Percentiles rank a stretch among this genome's conserved stretches.
Conservation (phyloP, 2,329 filamentous ascomycete species). For the Sclerotinia spermophila region DNA sequence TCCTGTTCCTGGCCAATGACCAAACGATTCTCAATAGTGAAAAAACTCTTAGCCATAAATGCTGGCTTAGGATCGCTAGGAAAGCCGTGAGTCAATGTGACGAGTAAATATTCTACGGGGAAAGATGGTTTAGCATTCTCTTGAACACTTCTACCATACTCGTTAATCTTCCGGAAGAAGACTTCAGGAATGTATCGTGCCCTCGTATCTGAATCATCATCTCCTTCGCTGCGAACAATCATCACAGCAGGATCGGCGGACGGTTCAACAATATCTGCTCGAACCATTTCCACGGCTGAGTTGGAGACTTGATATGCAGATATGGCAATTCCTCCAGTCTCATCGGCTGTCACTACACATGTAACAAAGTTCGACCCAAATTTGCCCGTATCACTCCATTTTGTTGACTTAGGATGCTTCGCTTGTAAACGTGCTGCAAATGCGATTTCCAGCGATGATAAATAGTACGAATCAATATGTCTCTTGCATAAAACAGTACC, state of each 20-base stretch:
- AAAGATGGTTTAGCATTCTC: slow-evolving; percentile 96
- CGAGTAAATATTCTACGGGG: slow-evolving; percentile 92
- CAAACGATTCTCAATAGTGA: slow-evolving; percentile 90
- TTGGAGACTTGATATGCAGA: slow-evolving; percentile 94
- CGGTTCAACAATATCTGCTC: slow-evolving; percentile 89
- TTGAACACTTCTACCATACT: slow-evolving; percentile 93
- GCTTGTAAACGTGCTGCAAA: slow-evolving; percentile 88
- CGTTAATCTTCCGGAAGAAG: slow-evolving; percentile 92
- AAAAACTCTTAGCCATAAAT: slow-evolving; percentile 64
- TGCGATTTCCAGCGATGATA: slow-evolving; percentile 86
- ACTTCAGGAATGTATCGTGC: slow-evolving; percentile 94
- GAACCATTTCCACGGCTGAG: slow-evolving; percentile 93
- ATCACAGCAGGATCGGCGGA: slow-evolving; percentile 90
- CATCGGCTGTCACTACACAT: slow-evolving; percentile 91
- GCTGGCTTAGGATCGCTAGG: slow-evolving; percentile 73
- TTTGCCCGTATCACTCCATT: slow-evolving; percentile 92
- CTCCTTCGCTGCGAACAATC: slow-evolving; percentile 89
- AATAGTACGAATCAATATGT: slow-evolving; percentile 85
- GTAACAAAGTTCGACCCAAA: slow-evolving; percentile 98
- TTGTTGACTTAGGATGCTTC: slow-evolving; percentile 81
- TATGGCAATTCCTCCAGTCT: slow-evolving; percentile 81
- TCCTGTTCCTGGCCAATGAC: slow-evolving; percentile 84
- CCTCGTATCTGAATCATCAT: slow-evolving; percentile 63
- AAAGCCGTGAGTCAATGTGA: slow-evolving; percentile 95
- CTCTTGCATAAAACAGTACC: slow-evolving; percentile 91